phyloP scores from a whole-genome alignment of 1,139 yeast species.

The Pichia sp. region DNA sequence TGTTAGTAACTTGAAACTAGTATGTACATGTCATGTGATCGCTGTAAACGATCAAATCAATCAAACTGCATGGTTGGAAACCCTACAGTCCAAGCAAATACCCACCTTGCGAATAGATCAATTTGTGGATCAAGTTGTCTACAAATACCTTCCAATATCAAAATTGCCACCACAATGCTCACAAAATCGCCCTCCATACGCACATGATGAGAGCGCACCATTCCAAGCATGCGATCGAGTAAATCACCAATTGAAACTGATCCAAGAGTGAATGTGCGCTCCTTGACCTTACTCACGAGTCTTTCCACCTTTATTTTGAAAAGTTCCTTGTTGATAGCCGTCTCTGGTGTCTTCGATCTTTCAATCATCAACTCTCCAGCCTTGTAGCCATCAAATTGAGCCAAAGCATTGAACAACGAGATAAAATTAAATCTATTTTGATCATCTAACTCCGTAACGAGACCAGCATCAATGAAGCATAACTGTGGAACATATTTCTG shows the following conservation, averaged over 20 bases:
- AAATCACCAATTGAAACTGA: constrained; percentile 89
- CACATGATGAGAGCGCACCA: constrained; percentile 93
- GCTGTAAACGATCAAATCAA: no score
- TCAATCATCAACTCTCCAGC: constrained; percentile 97
- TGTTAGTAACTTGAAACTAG: background rate
- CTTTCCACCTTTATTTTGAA: constrained; percentile 85
- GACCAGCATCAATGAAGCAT: constrained; percentile 88
- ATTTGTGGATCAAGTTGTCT: constrained; percentile 87
- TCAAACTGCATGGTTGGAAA: constrained; percentile 36
- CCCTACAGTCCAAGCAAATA: constrained; percentile 57
- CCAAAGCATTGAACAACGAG: constrained; percentile 80
- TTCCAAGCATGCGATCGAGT: constrained; percentile 73
- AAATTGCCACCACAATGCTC: constrained; percentile 85
- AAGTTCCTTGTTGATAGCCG: constrained; percentile 74
- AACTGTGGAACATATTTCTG: constrained; percentile 79
- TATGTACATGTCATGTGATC: constrained; percentile 12
- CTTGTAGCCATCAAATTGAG: constrained; percentile 86
- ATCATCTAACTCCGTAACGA: constrained; percentile 81
- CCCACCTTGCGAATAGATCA: constrained; percentile 92
- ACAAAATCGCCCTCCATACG: constrained; percentile 97
- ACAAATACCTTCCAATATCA: constrained; percentile 90
- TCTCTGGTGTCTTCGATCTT: constrained; percentile 88
- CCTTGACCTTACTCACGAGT: constrained; percentile 72
- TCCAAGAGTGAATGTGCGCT: constrained; percentile 87
- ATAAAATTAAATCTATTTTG: constrained; percentile 76